Evolutionary conservation across 345 rosid genomes (phyloP).

Genomic region (Balakata baccata): DNA sequence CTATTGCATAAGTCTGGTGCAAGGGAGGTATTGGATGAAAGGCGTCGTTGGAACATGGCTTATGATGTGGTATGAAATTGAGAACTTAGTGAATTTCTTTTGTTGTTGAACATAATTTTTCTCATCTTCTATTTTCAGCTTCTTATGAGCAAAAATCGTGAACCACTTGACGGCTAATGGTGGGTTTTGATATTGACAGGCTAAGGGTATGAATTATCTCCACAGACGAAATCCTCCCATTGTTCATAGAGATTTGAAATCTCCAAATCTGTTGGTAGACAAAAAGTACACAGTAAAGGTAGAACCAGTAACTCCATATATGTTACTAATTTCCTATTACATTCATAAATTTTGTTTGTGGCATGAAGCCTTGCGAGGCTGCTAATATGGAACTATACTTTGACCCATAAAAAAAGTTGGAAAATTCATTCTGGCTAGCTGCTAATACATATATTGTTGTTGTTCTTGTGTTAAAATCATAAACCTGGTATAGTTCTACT

Average conservation of each 20-base stretch:
- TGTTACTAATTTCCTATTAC: background rate
- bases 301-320: conserved; percentile 1
- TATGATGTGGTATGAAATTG: conserved; percentile 81
- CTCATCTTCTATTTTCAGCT: background rate
- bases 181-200: conserved; percentile 46
- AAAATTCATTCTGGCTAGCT: too few species aligned
- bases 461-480: conserved; percentile 3
- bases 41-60: conserved; percentile 94
- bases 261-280: conserved; percentile 97
- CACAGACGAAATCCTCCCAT: conserved; percentile 92
- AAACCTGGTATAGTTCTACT: background rate
- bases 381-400: background rate
- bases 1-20: conserved; percentile 89
- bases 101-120: background rate
- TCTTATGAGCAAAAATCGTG: background rate
- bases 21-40: conserved; percentile 79
- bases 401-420: background rate
- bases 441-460: background rate
- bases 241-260: conserved; percentile 95
- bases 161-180: conserved; percentile 14
- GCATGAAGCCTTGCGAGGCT: background rate
- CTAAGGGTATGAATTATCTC: conserved; percentile 99
- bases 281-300: conserved; percentile 96
- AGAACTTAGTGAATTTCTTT: background rate
- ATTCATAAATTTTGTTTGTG: background rate